These are phyloP conservation scores for Eimeria sp. DNA, from an alignment of 169 alveolate species.

Conservation along the genomic window DNA sequence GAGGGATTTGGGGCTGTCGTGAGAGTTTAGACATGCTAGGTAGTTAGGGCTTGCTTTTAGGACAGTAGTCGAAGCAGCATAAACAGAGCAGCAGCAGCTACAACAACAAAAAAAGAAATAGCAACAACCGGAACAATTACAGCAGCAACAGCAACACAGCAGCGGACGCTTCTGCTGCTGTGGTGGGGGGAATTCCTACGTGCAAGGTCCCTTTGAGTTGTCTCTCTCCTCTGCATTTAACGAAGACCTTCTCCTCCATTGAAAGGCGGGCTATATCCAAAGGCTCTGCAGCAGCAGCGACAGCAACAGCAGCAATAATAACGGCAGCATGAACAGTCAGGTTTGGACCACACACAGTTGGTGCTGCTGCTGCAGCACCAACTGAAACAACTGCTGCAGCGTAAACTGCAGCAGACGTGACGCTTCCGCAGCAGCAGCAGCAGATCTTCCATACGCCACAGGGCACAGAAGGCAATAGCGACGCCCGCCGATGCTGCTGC, in stretches of 20 bases:
- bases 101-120: background rate
- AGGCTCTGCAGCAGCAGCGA: constrained; percentile 89
- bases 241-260: constrained; percentile 93
- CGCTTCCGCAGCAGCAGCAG: too few species aligned
- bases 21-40: background rate
- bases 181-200: constrained; percentile 81
- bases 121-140: background rate
- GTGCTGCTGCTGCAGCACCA: background rate
- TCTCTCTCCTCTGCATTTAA: constrained; percentile 95
- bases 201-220: constrained; percentile 94
- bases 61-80: background rate
- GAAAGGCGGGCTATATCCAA: constrained; percentile 94
- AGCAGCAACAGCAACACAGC: background rate
- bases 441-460: background rate
- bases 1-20: too few species aligned
- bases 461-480: background rate
- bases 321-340: too few species aligned
- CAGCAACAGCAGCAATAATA: too few species aligned
- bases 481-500: background rate
- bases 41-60: too few species aligned
- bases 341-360: background rate
- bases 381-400: too few species aligned
- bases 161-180: background rate
- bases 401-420: too few species aligned
- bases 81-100: background rate